Evolutionary conservation across 176 grass and related monocot genomes (phyloP).

Genomic region (Carex cristatella): DNA sequence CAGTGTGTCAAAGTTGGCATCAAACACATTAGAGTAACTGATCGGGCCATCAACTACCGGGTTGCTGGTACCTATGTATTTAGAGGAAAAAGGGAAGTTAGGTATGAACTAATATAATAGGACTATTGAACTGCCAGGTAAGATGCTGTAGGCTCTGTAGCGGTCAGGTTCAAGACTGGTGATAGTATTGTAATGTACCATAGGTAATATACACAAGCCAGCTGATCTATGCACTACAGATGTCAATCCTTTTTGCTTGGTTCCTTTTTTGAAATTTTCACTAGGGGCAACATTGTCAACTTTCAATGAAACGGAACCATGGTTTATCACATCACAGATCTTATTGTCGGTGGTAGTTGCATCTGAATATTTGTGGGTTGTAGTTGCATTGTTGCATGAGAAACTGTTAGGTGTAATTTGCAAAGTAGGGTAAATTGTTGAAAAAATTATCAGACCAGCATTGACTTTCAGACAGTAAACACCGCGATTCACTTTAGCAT

Average conservation of each 20-base stretch:
- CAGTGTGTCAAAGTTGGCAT: slow-evolving; percentile 52
- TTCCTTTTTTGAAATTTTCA: not conserved
- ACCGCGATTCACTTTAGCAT: not conserved
- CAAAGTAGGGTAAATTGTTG: not conserved
- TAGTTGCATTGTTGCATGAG: not conserved
- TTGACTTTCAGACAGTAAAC: not conserved
- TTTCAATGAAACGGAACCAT: not conserved
- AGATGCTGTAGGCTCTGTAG: not conserved
- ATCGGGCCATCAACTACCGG: slow-evolving; percentile 42
- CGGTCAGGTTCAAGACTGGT: not conserved
- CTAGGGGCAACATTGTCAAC: not conserved
- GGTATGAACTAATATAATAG: not conserved
- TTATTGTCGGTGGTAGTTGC: not conserved
- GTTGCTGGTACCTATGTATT: not conserved
- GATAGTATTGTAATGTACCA: not conserved
- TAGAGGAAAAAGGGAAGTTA: not conserved
- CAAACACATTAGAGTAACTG: slow-evolving; percentile 43
- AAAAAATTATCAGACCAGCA: not conserved
- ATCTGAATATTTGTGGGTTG: not conserved
- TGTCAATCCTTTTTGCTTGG: not conserved
- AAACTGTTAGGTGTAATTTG: not conserved
- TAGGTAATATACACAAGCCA: not conserved
- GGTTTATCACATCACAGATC: not conserved
- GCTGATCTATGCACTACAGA: not conserved
- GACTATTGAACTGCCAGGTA: not conserved